phyloP scores from a whole-genome alignment of 345 rosid species.

The Laguncularia racemosa region DNA sequence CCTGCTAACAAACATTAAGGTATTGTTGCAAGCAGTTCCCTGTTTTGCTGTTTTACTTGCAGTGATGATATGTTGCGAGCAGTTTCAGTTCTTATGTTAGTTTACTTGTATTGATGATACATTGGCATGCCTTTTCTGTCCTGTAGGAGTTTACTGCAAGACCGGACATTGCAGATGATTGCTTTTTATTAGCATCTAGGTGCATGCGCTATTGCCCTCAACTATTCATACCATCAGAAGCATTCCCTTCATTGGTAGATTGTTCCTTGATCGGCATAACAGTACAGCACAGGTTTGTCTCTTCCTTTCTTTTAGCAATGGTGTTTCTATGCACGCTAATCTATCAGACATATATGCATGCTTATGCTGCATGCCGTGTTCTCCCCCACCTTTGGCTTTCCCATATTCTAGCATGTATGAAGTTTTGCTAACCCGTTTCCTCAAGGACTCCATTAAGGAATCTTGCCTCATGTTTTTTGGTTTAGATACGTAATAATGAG shows the following conservation, averaged over 20 bases:
- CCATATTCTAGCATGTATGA: background rate
- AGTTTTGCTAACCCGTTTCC: background rate
- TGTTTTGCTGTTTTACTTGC: conserved; percentile 5
- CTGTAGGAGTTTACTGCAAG: conserved; percentile 87
- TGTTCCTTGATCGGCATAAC: conserved; percentile 82
- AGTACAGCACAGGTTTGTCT: conserved; percentile 80
- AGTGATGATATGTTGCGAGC: background rate
- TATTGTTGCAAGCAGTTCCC: conserved; percentile 14
- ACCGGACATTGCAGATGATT: conserved; percentile 96
- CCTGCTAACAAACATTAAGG: conserved; percentile 85
- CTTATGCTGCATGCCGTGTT: too few species aligned
- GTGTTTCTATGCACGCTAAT: too few species aligned
- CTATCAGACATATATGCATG: too few species aligned
- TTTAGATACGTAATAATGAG: too few species aligned
- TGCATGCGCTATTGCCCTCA: conserved; percentile 97
- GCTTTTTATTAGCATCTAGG: conserved; percentile 89
- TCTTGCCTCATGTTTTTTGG: too few species aligned
- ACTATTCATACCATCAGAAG: conserved; percentile 68
- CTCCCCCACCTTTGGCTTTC: background rate
- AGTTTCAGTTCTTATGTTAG: conserved; percentile 1
- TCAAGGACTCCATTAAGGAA: too few species aligned
- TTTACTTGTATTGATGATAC: conserved; percentile 4
- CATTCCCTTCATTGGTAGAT: conserved; percentile 74
- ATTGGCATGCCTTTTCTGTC: conserved; percentile 8
- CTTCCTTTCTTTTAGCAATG: conserved; percentile 8